These are phyloP conservation scores for Venturia aucupariae DNA, from an alignment of 2,329 filamentous ascomycete genomes.

Conservation along the genomic window DNA sequence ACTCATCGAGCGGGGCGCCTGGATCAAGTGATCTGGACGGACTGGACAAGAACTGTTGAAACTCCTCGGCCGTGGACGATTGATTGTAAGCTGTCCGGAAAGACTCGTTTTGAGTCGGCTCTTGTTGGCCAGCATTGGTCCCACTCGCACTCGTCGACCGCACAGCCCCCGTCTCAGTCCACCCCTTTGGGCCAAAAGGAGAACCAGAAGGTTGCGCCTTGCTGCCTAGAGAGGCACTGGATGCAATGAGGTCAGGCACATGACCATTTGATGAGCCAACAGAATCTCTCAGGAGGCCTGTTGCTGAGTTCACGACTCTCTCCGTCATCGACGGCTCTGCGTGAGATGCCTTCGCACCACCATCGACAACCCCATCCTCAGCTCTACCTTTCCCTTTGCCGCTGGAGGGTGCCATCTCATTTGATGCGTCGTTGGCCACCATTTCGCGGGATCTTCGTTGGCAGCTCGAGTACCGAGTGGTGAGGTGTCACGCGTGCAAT, in stretches of 20 bases:
- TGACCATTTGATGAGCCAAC: not conserved
- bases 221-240: not conserved
- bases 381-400: slow-evolving; percentile 11
- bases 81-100: slow-evolving; percentile 1
- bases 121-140: not conserved
- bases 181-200: not conserved
- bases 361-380: not conserved
- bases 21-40: not conserved
- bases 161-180: not conserved
- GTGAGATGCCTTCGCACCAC: not conserved
- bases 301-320: slow-evolving; percentile 6
- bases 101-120: not conserved
- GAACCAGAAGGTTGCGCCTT: slow-evolving; percentile 8
- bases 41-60: slow-evolving; percentile 7
- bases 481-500: not conserved
- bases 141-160: slow-evolving; percentile 5
- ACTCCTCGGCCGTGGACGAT: not conserved
- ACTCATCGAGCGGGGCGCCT: not conserved
- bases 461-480: not conserved
- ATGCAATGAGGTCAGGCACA: not conserved
- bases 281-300: not conserved
- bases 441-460: not conserved
- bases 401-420: not conserved
- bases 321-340: not conserved
- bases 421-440: not conserved